Base-by-base conservation (phyloP, 495 filamentous ascomycete genomes). In the Geopyxis carbonaria region DNA sequence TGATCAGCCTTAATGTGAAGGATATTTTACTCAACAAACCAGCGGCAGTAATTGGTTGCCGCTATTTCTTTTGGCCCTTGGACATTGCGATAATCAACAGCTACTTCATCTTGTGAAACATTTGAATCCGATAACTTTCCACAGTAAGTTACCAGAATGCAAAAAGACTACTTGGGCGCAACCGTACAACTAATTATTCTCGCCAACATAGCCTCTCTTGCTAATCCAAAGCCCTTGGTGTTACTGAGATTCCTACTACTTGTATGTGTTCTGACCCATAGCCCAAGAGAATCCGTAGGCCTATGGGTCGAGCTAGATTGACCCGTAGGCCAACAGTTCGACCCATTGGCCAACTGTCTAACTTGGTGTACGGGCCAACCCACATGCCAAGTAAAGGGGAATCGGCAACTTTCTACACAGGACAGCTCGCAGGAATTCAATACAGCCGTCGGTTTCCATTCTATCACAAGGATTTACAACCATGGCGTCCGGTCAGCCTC, bases 61-160 rank as follows among this genome's bases (percentile, higher is more conserved):
- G 0, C 23, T 31, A 18, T 50, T 57, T 45, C n/a, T 56, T 46
- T 41, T 57, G 41, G 47, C 32, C 46, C 22, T 44, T 59, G 25
- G 47, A 59, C 40, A 46, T 46, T 30, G 39, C 29, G n/a, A 11
- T 49, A 15, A 34, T 45, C 11, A 46, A 43, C 22, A 34, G 27
- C 10, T 45, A 6, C 13, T 14, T 33, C 11, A 10, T 33, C 5
- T 5, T 14, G 5, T 15, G 31, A 7, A 16, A 6, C 5, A 33
- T 13, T 16, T 7, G 11, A 15, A 14, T 33, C n/a, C 31, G n/a
- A 33, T 16, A 7, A 7, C 6, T 33, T 16, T 16, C 7, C 18
- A 10, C 5, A 16, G 31, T 7, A 33, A 33, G 11, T 33, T 33
- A 5, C 31, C 14, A 7, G n/a, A 5, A 7, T 16, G 18, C 31